Conservation (phyloP, 805 yeast genomes). For the Brettanomyces custersianus region DNA sequence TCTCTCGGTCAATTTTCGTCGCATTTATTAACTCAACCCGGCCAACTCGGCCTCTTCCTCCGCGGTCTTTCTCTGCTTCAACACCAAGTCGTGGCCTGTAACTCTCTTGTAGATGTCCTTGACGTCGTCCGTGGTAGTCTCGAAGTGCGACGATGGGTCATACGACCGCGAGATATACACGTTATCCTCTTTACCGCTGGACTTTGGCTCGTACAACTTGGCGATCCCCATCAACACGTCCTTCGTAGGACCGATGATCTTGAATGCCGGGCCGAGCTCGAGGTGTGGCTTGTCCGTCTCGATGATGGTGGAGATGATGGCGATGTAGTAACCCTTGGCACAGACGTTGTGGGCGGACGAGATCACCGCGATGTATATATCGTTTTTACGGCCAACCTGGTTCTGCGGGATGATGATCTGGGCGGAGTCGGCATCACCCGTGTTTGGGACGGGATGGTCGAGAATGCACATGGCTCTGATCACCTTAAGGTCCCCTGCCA, state of each 20-base stretch:
- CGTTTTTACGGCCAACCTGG: slow-evolving; percentile 87
- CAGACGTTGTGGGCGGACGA: slow-evolving; percentile 87
- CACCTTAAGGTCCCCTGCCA: slow-evolving; percentile 58
- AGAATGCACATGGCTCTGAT: slow-evolving; percentile 83
- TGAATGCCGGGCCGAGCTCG: slow-evolving; percentile 91
- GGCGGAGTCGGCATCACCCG: slow-evolving; percentile 75
- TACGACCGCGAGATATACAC: slow-evolving; percentile 82
- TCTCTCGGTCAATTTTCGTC: too few species aligned
- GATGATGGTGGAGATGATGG: slow-evolving; percentile 87
- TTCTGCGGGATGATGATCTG: slow-evolving; percentile 96
- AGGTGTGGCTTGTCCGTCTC: slow-evolving; percentile 90
- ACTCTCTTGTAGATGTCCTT: slow-evolving; percentile 88
- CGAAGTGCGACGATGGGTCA: slow-evolving; percentile 94
- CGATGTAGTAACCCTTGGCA: slow-evolving; percentile 81
- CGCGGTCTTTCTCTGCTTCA: slow-evolving; percentile 63
- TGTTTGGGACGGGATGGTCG: slow-evolving; percentile 81
- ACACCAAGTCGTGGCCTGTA: slow-evolving; percentile 84
- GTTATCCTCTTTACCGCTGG: slow-evolving; percentile 72
- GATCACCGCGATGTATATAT: slow-evolving; percentile 86
- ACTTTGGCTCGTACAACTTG: slow-evolving; percentile 78
- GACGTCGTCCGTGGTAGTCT: slow-evolving; percentile 92
- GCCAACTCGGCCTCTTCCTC: slow-evolving; percentile 51
- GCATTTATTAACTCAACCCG: slow-evolving; percentile 22
- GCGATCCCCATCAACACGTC: slow-evolving; percentile 93
- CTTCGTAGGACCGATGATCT: slow-evolving; percentile 67